A percentile compares a stretch with the other conserved stretches of the same genome.
phyloP scores from a whole-genome alignment of 1,284 basidiomycete genomes.

The Apiotrichum porosum region DNA sequence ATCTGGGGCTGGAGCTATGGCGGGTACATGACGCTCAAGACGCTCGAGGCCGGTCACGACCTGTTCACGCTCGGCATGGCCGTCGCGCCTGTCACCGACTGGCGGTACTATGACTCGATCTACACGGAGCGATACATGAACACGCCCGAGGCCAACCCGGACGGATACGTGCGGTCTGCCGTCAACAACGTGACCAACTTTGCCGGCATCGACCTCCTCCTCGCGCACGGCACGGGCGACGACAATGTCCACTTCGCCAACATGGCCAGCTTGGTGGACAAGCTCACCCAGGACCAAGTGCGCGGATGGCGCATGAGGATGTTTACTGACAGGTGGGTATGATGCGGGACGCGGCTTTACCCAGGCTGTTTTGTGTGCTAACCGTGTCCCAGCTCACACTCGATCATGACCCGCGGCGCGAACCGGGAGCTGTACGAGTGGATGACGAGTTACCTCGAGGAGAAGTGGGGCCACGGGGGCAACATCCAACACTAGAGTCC shows the following conservation, averaged over 20 bases:
- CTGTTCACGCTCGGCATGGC: conserved; percentile 73
- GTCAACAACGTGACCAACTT: conserved; percentile 83
- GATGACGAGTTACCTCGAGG: conserved; percentile 73
- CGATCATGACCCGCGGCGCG: conserved; percentile 67
- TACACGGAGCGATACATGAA: conserved; percentile 95
- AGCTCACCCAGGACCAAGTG: conserved; percentile 73
- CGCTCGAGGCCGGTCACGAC: conserved; percentile 77
- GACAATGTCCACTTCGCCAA: conserved; percentile 92
- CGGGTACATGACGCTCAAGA: conserved; percentile 86
- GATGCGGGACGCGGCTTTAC: too few relatives aligned
- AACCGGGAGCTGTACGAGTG: conserved; percentile 80
- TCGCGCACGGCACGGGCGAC: conserved; percentile 89
- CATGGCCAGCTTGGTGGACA: conserved; percentile 82
- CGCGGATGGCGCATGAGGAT: conserved; percentile 82
- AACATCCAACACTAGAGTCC: conserved; percentile 33
- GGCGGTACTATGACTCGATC: conserved; percentile 66
- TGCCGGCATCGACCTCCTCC: conserved; percentile 64
- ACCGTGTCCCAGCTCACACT: conserved; percentile 85
- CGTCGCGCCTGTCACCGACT: conserved; percentile 64
- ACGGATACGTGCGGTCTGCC: conserved; percentile 77
- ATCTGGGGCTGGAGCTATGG: conserved; percentile 97
- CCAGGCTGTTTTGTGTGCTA: too few relatives aligned
- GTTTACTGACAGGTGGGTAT: too few relatives aligned
- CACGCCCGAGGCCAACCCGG: conserved; percentile 66
- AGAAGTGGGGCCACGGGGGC: conserved; percentile 87